Percentiles rank a stretch among this genome's conserved stretches.
Evolutionary conservation across 2,329 filamentous ascomycete genomes (phyloP).

Genomic region (Pseudonectria foliicola): DNA sequence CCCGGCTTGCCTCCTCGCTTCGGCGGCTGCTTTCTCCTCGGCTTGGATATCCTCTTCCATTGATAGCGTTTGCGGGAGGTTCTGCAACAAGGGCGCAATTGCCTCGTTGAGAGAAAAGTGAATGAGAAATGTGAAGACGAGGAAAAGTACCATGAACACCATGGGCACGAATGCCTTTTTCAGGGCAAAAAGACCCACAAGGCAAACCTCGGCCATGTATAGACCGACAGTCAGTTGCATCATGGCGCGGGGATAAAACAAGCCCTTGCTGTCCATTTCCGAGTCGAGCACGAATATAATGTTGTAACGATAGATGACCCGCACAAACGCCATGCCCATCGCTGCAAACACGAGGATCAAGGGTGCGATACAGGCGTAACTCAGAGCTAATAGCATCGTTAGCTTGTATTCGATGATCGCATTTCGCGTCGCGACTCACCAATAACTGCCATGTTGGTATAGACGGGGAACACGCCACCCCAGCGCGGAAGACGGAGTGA

Average conservation of each 20-base stretch:
- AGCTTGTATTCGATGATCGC: background rate
- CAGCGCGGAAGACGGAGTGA: constrained; percentile 67
- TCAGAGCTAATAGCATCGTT: constrained; percentile 51
- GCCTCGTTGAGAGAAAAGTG: constrained; percentile 68
- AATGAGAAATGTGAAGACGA: constrained; percentile 69
- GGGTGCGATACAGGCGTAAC: constrained; percentile 81
- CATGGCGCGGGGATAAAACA: constrained; percentile 79
- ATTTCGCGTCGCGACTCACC: constrained; percentile 41
- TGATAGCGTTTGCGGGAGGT: constrained; percentile 66
- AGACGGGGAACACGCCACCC: constrained; percentile 76
- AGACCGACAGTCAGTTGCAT: constrained; percentile 79
- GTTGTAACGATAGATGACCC: constrained; percentile 85
- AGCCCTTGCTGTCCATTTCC: constrained; percentile 77
- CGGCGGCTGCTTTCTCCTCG: constrained; percentile 41
- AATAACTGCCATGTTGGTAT: constrained; percentile 74
- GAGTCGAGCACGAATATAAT: constrained; percentile 80
- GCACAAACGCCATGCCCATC: constrained; percentile 72
- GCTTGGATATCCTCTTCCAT: constrained; percentile 43
- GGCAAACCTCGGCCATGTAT: constrained; percentile 74
- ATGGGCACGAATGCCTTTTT: constrained; percentile 60
- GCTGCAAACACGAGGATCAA: constrained; percentile 77
- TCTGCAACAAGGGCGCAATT: constrained; percentile 68
- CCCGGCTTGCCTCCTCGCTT: constrained; percentile 15
- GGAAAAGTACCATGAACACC: constrained; percentile 67
- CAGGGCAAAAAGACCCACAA: constrained; percentile 78